Evolutionary conservation across 306 rosid genomes (phyloP).

Genomic region (Citrullus mucosospermus): DNA sequence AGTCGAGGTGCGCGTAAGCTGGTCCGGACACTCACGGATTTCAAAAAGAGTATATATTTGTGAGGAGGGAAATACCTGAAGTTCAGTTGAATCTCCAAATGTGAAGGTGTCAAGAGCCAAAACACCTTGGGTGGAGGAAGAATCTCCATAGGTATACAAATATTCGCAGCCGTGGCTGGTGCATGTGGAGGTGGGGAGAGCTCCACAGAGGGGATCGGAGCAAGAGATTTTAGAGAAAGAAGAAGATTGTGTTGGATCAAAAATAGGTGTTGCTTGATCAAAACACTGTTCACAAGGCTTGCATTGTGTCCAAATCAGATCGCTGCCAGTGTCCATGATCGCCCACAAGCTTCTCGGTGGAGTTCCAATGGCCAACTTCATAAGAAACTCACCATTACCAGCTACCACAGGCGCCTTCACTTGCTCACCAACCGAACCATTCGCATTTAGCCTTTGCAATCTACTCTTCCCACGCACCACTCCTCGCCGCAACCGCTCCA

Average conservation of each 20-base stretch:
- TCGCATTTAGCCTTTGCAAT: conserved; percentile 35
- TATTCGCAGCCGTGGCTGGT: conserved; percentile 45
- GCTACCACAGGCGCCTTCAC: conserved; percentile 36
- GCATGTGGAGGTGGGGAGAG: conserved; percentile 47
- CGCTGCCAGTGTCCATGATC: conserved; percentile 83
- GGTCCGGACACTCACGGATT: too few species aligned
- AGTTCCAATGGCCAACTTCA: conserved; percentile 54
- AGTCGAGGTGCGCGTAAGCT: too few species aligned
- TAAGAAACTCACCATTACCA: conserved; percentile 64
- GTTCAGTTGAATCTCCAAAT: conserved; percentile 21
- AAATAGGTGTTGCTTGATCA: conserved; percentile 54
- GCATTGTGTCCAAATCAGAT: conserved; percentile 86
- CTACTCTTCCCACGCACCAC: conserved; percentile 38
- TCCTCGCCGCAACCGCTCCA: conserved; percentile 52
- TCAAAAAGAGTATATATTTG: too few species aligned
- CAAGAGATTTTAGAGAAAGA: conserved; percentile 51
- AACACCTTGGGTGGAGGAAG: conserved; percentile 56
- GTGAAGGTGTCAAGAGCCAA: conserved; percentile 65
- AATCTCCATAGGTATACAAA: conserved; percentile 59
- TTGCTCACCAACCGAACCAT: neutral
- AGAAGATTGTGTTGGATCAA: conserved; percentile 51
- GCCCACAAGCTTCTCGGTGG: conserved; percentile 55
- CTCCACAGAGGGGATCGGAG: conserved; percentile 30
- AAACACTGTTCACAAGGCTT: conserved; percentile 60
- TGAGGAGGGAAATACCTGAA: neutral